Base-by-base conservation (phyloP, 441 rosid species). In the Sinapis alba region DNA sequence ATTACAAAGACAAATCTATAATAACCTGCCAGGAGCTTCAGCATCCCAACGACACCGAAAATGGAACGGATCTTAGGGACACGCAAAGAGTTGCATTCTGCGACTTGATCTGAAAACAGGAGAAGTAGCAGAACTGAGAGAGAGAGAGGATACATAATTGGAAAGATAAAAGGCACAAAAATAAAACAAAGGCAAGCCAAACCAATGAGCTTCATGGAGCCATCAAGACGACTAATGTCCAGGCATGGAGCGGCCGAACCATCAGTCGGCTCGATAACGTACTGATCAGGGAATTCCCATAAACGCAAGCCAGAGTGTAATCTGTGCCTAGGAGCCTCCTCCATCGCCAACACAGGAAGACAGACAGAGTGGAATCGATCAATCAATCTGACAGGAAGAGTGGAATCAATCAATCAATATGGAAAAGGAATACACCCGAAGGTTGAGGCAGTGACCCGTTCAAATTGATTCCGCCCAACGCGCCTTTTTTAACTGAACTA, bases 261-360 rank as follows among this genome's bases (percentile, higher is more conserved):
- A 81, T 93, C 98, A 32, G 89, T 84, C 45, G 98, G 97, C 80
- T 93, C 97, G 77, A 93, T 80, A 34, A 89, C 65, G 73, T 86
- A 93, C 83, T 88, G 90, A 86, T 93, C 98, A 12, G 98, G 94
- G 61, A 93, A 88, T 72, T 93, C 98, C 97, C 98, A 93, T 21
- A 91, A 80, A 63, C 96, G 89, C 87, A 93, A 79, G 0, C 90
- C 84, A 3, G 94, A 82, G 65, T 86, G 89, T 8, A 93, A 84
- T 89, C 86, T 93, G 81, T 88, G 88, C 72, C 82, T 87, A 4
- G 91, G 82, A 74, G 85, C 87, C 88, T 90, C 87, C 88, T 90
- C 90, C 97, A 91, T 93, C 19, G 11, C 62, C 34, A 26, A 26
- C 20, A 58, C 36, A n/a, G 8, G 9, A 47, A 6, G 6, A 47